Base-by-base conservation (phyloP, 768 basidiomycete genomes). In the Pleurotus platypus region DNA sequence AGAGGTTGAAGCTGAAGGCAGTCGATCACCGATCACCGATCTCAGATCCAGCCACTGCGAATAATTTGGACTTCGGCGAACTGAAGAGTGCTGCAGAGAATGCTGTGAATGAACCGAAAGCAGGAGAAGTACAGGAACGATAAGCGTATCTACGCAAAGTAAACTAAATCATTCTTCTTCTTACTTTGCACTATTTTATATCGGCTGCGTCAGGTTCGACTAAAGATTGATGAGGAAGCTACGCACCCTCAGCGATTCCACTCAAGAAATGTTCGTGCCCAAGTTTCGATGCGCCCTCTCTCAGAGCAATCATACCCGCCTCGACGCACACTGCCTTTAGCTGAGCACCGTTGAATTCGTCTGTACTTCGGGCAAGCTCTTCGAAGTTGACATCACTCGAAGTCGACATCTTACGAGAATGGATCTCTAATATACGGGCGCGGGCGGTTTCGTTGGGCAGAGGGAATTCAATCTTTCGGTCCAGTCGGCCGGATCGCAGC, bases 81-180 rank as follows among this genome's bases (percentile, higher is more conserved):
- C 8, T 30, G 30, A 24, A 24, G 22, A 30, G 30, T 30, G 30
- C 30, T 30, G 9, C 9, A 11, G 7, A 30, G 8, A 30, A 30
- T 30, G 30, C 30, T 30, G 30, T 30, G 30, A 30, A 30, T 30
- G 30, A 6, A 30, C 8, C 30, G 30, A 30, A 30, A 30, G 30
- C 30, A 8, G 8, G 30, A 30, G 9, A 24, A 30, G 9, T 30
- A 30, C 30, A 30, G 30, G 22, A 6, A 30, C 30, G 30, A 30
- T 30, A 30, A 9, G 30, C 30, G 30, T 30, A 57, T 58, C 76
- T 89, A 94, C 49, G 91, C 92, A 72, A 93, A 94, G 76, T 94
- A 94, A 84, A 92, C 86, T 68, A 98, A 86, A 67, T 92, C 88
- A 68, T 98, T 98, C 85, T 98, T 98, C 86, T 99, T 99, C 87